Evolutionary conservation across 805 yeast species (phyloP).

Genomic region (Yarrowia bubula): DNA sequence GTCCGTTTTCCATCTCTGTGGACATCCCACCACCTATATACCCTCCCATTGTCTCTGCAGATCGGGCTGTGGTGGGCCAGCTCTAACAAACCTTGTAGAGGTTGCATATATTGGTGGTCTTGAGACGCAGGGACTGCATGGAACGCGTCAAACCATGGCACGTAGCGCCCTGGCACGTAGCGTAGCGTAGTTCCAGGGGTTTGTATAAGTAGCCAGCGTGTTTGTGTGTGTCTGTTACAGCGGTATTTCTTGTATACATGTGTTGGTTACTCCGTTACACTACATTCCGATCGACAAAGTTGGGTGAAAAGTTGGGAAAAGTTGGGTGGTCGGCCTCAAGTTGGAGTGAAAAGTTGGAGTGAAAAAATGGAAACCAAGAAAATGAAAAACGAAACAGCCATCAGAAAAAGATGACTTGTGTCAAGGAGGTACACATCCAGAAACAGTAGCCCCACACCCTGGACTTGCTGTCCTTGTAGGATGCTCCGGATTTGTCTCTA

Average conservation of each 20-base stretch:
- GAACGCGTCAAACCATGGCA: no score
- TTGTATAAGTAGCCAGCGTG: no score
- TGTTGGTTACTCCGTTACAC: no score
- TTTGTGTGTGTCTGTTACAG: no score
- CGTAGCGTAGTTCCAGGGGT: background rate
- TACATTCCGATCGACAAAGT: constrained; percentile 1
- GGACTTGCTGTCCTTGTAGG: no score
- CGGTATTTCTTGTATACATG: no score
- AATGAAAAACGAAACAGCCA: background rate
- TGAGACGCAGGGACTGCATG: constrained; percentile 17
- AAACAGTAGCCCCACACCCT: no score
- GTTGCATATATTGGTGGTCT: background rate
- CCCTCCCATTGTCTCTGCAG: background rate
- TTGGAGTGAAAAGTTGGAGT: no score
- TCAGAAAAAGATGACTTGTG: no score
- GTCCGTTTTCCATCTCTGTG: background rate
- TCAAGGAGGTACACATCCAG: no score
- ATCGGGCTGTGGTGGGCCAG: constrained; percentile 23
- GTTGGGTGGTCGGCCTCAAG: no score
- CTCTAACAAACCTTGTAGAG: background rate
- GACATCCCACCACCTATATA: background rate
- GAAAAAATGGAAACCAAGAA: background rate
- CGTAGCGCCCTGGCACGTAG: no score
- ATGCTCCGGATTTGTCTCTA: background rate
- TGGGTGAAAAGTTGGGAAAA: background rate